Evolutionary conservation across 495 filamentous ascomycete genomes (phyloP).

Genomic region (Neurospora sp.): DNA sequence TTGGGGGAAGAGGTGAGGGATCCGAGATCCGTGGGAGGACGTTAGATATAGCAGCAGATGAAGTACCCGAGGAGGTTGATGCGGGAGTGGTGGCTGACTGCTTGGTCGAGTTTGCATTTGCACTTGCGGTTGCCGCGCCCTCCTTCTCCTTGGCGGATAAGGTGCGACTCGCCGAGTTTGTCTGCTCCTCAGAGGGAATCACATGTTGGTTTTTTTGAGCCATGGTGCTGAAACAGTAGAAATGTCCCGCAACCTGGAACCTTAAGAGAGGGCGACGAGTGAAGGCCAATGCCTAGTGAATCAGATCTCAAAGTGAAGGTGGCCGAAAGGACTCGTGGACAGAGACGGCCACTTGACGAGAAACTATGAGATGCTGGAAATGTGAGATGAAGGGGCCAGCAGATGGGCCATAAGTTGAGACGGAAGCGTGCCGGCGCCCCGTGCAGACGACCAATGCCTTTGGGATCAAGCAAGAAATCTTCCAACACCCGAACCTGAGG

Average conservation of each 20-base stretch:
- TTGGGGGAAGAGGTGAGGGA: slow-evolving; percentile 9
- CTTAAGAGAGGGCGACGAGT: neutral
- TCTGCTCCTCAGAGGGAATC: slow-evolving; percentile 19
- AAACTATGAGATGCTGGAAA: neutral
- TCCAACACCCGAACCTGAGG: neutral
- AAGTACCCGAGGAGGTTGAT: slow-evolving; percentile 2
- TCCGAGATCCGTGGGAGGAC: slow-evolving; percentile 22
- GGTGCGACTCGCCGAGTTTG: slow-evolving; percentile 15
- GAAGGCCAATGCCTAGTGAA: neutral
- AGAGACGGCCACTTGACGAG: neutral
- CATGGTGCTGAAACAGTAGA: slow-evolving; percentile 10
- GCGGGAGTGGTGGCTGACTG: slow-evolving; percentile 6
- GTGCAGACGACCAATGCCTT: slow-evolving; percentile 4
- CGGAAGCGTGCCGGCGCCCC: slow-evolving; percentile 18
- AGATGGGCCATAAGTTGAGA: slow-evolving; percentile 21
- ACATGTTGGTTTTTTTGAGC: slow-evolving; percentile 24
- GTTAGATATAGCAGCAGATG: slow-evolving; percentile 9
- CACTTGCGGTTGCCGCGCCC: slow-evolving; percentile 12
- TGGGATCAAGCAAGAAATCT: neutral
- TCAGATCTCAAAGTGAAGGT: neutral
- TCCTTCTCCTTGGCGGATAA: slow-evolving; percentile 23
- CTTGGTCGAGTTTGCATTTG: slow-evolving; percentile 13
- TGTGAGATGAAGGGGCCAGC: slow-evolving; percentile 8
- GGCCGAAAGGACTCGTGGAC: neutral
- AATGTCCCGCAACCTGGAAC: neutral